Percentiles rank a stretch among this genome's conserved stretches.
Conservation (phyloP, 1,284 basidiomycete genomes). For the Cryptococcus amylolentus region DNA sequence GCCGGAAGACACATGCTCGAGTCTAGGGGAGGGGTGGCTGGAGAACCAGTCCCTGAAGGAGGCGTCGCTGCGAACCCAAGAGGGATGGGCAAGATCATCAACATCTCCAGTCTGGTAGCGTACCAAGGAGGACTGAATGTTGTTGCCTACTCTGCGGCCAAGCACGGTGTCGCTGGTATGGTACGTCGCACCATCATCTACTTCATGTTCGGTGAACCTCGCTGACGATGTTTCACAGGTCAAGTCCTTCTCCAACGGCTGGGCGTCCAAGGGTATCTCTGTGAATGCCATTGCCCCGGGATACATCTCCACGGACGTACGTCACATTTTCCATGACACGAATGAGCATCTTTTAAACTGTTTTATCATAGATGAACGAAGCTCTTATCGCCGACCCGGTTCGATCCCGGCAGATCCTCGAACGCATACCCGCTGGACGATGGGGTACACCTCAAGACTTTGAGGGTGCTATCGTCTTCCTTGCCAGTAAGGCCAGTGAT, state of each 20-base stretch:
- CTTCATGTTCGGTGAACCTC: not conserved
- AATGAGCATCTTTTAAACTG: not conserved
- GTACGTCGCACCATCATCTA: constrained; percentile 30
- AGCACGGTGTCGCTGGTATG: constrained; percentile 79
- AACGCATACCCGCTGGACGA: constrained; percentile 84
- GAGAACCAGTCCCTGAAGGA: constrained; percentile 31
- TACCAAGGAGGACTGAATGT: constrained; percentile 63
- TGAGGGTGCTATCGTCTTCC: constrained; percentile 84
- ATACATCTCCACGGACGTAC: constrained; percentile 89
- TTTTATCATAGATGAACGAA: constrained; percentile 43
- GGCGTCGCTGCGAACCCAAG: constrained; percentile 26
- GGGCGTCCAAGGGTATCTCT: constrained; percentile 77
- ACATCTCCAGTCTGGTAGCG: constrained; percentile 50
- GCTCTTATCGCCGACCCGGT: constrained; percentile 48
- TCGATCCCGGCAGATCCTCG: constrained; percentile 75
- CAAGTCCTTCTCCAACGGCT: constrained; percentile 59
- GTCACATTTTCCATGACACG: constrained; percentile 13
- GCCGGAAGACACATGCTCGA: constrained; percentile 51
- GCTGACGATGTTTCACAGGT: constrained; percentile 22
- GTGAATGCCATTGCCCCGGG: constrained; percentile 87
- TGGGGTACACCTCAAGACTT: constrained; percentile 89
- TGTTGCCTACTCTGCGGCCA: constrained; percentile 85
- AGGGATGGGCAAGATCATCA: constrained; percentile 52
- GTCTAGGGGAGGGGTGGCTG: constrained; percentile 45
- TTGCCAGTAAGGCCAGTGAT: constrained; percentile 78